Percentiles rank a stretch among this genome's conserved stretches.
phyloP scores from a whole-genome alignment of 1,284 basidiomycete species.

The Meira nashicola region DNA sequence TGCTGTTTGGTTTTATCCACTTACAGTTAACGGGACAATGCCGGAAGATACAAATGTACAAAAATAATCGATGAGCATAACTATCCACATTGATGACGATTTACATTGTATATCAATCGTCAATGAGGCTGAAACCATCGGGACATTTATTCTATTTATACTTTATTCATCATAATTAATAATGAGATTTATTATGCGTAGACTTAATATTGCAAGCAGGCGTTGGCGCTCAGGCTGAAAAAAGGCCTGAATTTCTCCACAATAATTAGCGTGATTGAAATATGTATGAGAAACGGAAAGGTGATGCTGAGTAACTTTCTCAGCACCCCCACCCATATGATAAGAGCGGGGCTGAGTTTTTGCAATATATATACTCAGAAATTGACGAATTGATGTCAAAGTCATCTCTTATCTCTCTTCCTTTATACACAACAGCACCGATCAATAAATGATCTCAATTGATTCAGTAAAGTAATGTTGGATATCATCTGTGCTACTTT shows the following conservation, averaged over 20 bases:
- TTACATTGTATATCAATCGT: slow-evolving; percentile 1
- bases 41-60: not conserved
- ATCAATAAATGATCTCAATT: no score
- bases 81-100: slow-evolving; percentile 2
- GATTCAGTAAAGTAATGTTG: not conserved
- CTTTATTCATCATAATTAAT: no score
- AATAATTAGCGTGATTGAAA: no score
- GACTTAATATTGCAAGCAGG: no score
- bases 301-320: not conserved
- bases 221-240: no score
- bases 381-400: not conserved
- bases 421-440: no score
- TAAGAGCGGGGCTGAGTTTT: not conserved
- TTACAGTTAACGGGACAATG: slow-evolving; percentile 3
- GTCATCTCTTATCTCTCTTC: no score
- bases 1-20: slow-evolving; percentile 9
- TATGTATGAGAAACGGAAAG: no score
- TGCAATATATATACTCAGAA: not conserved
- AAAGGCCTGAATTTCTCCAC: no score
- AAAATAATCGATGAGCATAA: slow-evolving; percentile 4
- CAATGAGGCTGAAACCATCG: slow-evolving; percentile 8
- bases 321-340: not conserved
- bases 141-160: not conserved
- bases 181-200: no score
- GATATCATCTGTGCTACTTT: not conserved